Percentiles rank a stretch among this genome's conserved stretches.
Evolutionary conservation across 2,329 filamentous ascomycete genomes (phyloP).

Genomic region (Teratosphaeria epicoccoides): DNA sequence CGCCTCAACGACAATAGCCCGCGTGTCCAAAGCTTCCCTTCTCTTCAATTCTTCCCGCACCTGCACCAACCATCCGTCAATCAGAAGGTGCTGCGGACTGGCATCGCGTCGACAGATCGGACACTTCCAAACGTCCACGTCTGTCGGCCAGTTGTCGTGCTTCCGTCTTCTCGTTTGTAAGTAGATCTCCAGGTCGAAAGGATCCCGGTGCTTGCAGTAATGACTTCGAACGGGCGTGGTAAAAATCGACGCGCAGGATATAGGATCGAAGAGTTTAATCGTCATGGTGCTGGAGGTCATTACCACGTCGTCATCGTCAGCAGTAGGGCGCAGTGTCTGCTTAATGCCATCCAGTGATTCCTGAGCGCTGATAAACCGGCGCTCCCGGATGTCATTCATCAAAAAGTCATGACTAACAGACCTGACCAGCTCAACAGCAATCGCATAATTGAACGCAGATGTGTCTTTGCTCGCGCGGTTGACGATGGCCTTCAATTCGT

Average conservation of each 20-base stretch:
- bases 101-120: slow-evolving; percentile 73
- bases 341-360: slow-evolving; percentile 50
- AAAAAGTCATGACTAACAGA: slow-evolving; percentile 37
- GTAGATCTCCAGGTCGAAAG: slow-evolving; percentile 81
- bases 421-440: slow-evolving; percentile 62
- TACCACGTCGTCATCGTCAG: slow-evolving; percentile 45
- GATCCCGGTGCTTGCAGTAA: slow-evolving; percentile 67
- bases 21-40: slow-evolving; percentile 30
- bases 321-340: slow-evolving; percentile 29
- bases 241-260: slow-evolving; percentile 44
- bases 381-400: slow-evolving; percentile 20
- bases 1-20: slow-evolving; percentile 51
- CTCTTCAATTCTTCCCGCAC: slow-evolving; percentile 44
- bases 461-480: slow-evolving; percentile 31
- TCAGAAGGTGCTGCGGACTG: slow-evolving; percentile 56
- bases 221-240: slow-evolving; percentile 59
- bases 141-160: slow-evolving; percentile 23
- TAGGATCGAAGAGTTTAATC: slow-evolving; percentile 39
- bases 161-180: slow-evolving; percentile 51
- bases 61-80: slow-evolving; percentile 62
- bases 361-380: slow-evolving; percentile 28
- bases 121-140: slow-evolving; percentile 70
- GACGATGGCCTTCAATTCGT: slow-evolving; percentile 47
- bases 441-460: slow-evolving; percentile 39
- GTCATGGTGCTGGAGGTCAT: slow-evolving; percentile 31